Evolutionary conservation across 2,329 filamentous ascomycete genomes (phyloP).

Genomic region (Calonectria leucothoes): DNA sequence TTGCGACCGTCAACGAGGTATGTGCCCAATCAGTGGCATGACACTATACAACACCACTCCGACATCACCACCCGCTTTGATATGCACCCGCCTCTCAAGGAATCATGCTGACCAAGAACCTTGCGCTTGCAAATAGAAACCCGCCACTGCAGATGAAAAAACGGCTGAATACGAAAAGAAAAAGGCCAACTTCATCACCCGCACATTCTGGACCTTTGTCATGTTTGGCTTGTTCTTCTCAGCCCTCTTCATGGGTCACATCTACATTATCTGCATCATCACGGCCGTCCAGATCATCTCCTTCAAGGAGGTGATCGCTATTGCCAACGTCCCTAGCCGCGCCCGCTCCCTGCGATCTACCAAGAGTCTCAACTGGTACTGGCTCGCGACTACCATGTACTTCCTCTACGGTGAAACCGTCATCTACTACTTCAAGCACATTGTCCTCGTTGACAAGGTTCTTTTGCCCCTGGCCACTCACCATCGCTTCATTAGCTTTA

Average conservation of each 20-base stretch:
- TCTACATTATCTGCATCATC: constrained; percentile 95
- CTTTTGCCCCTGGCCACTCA: constrained; percentile 94
- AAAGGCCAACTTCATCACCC: constrained; percentile 96
- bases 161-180: constrained; percentile 93
- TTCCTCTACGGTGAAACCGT: constrained; percentile 98
- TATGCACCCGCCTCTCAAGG: neutral
- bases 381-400: constrained; percentile 98
- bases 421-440: constrained; percentile 99
- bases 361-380: constrained; percentile 99
- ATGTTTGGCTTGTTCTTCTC: constrained; percentile 97
- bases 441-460: constrained; percentile 93
- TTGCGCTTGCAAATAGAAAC: constrained; percentile 51
- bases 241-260: constrained; percentile 93
- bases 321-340: constrained; percentile 92
- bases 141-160: constrained; percentile 54
- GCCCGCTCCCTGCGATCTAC: constrained; percentile 92
- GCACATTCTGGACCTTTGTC: constrained; percentile 97
- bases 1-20: constrained; percentile 52
- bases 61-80: neutral
- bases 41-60: neutral
- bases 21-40: constrained; percentile 12
- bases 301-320: constrained; percentile 99
- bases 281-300: constrained; percentile 95
- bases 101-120: constrained; percentile 31
- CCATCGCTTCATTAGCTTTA: constrained; percentile 98